Conservation (phyloP, 2,329 filamentous ascomycete species). For the Alternaria infectoria region DNA sequence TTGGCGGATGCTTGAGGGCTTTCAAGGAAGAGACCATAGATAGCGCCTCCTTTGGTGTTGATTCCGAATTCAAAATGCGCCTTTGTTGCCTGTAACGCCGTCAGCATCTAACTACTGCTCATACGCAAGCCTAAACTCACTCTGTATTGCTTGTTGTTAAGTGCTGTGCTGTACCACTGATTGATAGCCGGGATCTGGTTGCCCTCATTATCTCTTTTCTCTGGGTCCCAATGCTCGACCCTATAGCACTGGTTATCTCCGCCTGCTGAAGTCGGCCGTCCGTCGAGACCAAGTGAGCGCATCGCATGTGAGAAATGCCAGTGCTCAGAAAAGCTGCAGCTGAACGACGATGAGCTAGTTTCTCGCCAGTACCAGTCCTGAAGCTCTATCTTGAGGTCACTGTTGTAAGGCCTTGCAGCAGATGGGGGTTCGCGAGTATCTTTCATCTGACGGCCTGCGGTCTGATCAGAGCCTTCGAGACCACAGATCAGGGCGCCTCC, state of each 20-base stretch:
- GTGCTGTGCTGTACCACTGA: constrained; percentile 26
- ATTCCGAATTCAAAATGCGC: constrained; percentile 23
- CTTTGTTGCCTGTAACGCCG: constrained; percentile 14
- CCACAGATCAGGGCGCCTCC: constrained; percentile 21
- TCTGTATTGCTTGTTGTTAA: constrained; percentile 7
- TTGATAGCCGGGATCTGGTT: constrained; percentile 11
- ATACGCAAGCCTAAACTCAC: neutral
- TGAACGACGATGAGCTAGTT: constrained; percentile 3
- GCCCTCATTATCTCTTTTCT: constrained; percentile 5
- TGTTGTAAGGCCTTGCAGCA: constrained; percentile 20
- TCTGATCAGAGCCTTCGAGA: constrained; percentile 13
- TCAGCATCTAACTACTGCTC: neutral
- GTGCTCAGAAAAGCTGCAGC: constrained; percentile 15
- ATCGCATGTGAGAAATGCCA: constrained; percentile 17
- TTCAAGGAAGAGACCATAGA: constrained; percentile 21
- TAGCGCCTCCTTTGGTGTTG: constrained; percentile 16
- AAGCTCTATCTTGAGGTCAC: constrained; percentile 17
- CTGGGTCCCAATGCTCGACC: constrained; percentile 23
- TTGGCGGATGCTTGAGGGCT: constrained; percentile 10
- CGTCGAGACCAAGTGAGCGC: constrained; percentile 13
- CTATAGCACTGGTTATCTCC: constrained; percentile 21
- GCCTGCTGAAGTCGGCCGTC: constrained; percentile 9
- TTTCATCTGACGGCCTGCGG: constrained; percentile 15
- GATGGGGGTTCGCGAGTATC: constrained; percentile 23
- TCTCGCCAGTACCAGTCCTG: constrained; percentile 24